Base-by-base conservation (phyloP, 345 rosid genomes). In the Heritiera littoralis region DNA sequence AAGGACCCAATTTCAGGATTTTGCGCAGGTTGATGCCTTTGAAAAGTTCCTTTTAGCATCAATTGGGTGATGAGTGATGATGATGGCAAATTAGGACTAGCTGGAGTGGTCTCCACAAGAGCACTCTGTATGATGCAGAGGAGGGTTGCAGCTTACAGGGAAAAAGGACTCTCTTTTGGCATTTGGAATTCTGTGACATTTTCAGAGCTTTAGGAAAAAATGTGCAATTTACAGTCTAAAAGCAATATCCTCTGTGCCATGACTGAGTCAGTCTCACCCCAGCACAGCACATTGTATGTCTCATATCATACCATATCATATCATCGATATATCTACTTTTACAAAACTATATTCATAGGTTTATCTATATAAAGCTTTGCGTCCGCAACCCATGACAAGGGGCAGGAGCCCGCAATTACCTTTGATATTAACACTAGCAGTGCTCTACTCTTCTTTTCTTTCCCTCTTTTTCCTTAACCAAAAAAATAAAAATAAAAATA, bases 91-190 rank as follows among this genome's bases (percentile, higher is more conserved):
- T 52, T 52, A 58, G 66, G 79, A 63, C 65, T 55, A 12, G 74
- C 59, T 28, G 51, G 63, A 40, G 83, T 78, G 84, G 84, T 82
- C 81, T 74, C 84, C 84, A 78, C 81, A 51, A 78, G 52, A 14
- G 70, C 84, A 82, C 79, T 67, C 74, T 72, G 52, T 40, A 49
- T 74, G 77, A 74, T 38, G 75, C 78, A 76, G 69, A 48, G n/a
- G 12, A 23, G 38, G 76, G 13, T 38, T 66, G 41, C 69, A 66
- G 49, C 59, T 55, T 55, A 28, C 43, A 63, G 10, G 35, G 20
- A 18, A 15, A 68, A 70, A 49, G 3, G 8, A 14, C 43, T 4
- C 2, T 77, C 65, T 71, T 72, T 55, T 70, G 23, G 72, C 72
- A 64, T 71, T 81, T 70, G 51, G 60, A 52, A 28, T 64, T 71